Base-by-base conservation (phyloP, 2,329 filamentous ascomycete species). In the Calonectria leucothoes region DNA sequence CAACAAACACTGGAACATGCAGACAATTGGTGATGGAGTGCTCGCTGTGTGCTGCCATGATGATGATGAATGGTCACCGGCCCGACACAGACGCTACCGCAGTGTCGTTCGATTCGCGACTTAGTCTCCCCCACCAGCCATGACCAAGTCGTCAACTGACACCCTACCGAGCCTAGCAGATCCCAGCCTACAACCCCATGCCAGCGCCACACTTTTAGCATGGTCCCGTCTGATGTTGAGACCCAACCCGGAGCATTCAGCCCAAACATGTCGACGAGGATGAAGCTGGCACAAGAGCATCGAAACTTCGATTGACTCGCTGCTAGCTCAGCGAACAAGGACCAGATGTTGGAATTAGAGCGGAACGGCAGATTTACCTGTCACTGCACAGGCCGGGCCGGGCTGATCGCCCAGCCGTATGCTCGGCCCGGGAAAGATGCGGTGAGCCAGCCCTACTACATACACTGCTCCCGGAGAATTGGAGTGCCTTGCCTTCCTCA, bases 121-220 rank as follows among this genome's bases (percentile, higher is more conserved):
- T 66, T 45, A 70, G 63, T 29, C 63, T 35, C 74, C 69, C 69
- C 70, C 70, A 61, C 64, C 66, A 68, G 33, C 69, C 70, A 69
- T 70, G 33, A 37, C 49, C 66, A 69, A 39, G 49, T 78, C 72
- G 70, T 79, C 78, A 80, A 80, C 73, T 78, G 77, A 80, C 73
- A 79, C 70, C 63, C 55, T 69, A 49, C 39, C 25, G 39, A 59
- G 72, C n/a, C 57, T 61, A 69, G 67, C 67, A 72, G 57, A 66
- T 64, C 75, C 57, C 55, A 66, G 66, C 75, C 39, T 57, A 70
- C 74, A 65, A 35, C 66, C 71, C 69, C 70, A 71, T 64, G 75
- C 64, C 72, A 77, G 73, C 76, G 77, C 72, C 71, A 77, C 72
- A 67, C 57, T 33, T 52, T 67, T 74, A 65, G 72, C 45, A 75